Percentiles rank a stretch among this genome's conserved stretches.
Conservation (phyloP, 306 rosid genomes). For the Dalbergia cultrata region DNA sequence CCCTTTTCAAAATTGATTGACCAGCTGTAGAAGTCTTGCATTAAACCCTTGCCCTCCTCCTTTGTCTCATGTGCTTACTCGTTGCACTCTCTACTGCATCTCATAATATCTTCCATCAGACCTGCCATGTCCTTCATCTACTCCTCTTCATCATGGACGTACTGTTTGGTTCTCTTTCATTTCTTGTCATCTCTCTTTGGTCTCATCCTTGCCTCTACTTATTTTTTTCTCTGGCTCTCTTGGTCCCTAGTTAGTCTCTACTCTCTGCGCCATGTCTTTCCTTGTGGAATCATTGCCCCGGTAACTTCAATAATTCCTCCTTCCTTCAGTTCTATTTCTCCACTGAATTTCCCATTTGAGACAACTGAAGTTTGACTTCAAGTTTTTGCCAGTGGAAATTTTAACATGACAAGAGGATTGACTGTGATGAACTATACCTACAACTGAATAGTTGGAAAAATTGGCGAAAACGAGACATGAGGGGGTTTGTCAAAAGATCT, state of each 20-base stretch:
- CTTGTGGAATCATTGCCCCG: constrained; percentile 38
- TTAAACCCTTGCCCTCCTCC: neutral
- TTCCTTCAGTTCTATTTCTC: no score
- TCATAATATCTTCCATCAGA: neutral
- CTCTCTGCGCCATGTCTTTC: constrained; percentile 33
- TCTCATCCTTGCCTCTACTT: constrained; percentile 19
- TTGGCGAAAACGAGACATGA: constrained; percentile 53
- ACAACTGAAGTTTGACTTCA: neutral
- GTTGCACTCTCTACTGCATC: neutral
- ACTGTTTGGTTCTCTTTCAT: neutral
- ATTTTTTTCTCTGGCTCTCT: constrained; percentile 40
- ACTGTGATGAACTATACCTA: neutral
- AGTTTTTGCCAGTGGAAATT: neutral
- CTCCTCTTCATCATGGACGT: constrained; percentile 15
- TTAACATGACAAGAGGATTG: no score
- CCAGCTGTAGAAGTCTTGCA: neutral
- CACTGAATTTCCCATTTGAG: no score
- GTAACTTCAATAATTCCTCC: constrained; percentile 43
- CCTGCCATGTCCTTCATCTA: constrained; percentile 38
- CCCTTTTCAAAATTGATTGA: neutral
- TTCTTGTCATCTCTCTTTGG: constrained; percentile 24
- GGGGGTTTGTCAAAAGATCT: constrained; percentile 48
- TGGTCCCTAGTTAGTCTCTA: neutral
- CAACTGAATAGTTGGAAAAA: constrained; percentile 53
- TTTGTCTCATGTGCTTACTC: neutral